These are phyloP conservation scores for Solanum etuberosum DNA, from an alignment of 257 asterid genomes.

Conservation along the genomic window DNA sequence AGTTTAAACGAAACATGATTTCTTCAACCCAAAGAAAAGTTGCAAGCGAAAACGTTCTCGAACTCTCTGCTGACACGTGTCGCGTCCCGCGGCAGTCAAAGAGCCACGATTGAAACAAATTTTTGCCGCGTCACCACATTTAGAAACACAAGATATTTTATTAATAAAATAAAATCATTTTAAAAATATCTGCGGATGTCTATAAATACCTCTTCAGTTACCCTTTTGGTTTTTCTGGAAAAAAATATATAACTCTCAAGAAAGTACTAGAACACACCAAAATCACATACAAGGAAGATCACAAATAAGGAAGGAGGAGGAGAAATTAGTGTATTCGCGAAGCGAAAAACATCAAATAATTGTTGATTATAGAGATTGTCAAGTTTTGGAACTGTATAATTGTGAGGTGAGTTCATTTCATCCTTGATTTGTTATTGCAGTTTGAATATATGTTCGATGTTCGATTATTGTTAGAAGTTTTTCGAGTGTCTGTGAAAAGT, in stretches of 20 bases:
- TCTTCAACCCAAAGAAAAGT: conserved; percentile 1
- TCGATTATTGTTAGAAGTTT: not conserved
- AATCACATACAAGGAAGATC: not conserved
- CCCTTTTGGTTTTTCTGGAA: rapidly evolving
- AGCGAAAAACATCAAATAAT: not conserved
- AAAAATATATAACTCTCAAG: not conserved
- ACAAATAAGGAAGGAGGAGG: too few relatives aligned
- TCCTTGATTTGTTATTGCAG: not conserved
- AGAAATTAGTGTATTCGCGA: not conserved
- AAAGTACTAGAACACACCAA: not conserved
- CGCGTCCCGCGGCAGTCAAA: not conserved
- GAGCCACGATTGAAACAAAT: not conserved
- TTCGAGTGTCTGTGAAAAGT: not conserved
- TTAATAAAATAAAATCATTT: not conserved
- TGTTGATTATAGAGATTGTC: not conserved
- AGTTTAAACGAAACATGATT: not conserved
- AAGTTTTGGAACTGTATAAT: not conserved
- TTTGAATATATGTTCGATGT: not conserved
- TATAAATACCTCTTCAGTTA: conserved; percentile 6
- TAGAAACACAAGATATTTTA: not conserved
- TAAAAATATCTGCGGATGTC: not conserved
- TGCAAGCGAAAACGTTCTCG: not conserved
- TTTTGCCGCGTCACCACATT: conserved; percentile 9
- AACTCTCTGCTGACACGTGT: conserved; percentile 3
- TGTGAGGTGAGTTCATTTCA: not conserved